Base-by-base conservation (phyloP, 805 yeast genomes). In the Starmerella stigmatis region DNA sequence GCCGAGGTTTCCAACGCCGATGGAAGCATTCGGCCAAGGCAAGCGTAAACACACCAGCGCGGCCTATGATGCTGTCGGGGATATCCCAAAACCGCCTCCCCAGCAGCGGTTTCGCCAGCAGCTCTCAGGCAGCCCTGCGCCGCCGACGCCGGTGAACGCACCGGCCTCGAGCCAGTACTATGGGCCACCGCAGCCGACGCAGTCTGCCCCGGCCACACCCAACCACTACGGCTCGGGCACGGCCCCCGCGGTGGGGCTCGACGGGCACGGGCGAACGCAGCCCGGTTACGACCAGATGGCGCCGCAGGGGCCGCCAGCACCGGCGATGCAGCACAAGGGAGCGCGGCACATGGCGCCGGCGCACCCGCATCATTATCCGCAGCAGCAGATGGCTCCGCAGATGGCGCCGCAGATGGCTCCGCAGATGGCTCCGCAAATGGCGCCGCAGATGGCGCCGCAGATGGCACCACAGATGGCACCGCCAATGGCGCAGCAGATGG, bases 1-100 rank as follows among this genome's bases (percentile, higher is more conserved):
- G 47, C 51, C 56, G 12, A 42, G 49, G 32, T 57, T 57, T 41
- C 59, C 60, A n/a, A 55, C 58, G 30, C 60, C 60, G 7, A 35
- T 45, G 22, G 60, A 57, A 48, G 60, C 60, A 31, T 57, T 57
- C 27, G 56, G 55, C n/a, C 45, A 29, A 19, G 26, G 32, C 29
- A 36, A 30, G 23, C 48, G 44, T 13, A n/a, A 25, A 21, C 50
- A 38, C 23, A 41, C 48, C 10, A 35, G 45, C 26, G 36, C 51
- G 7, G 57, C 54, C n/a, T 51, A 44, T 29, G 52, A 47, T 10
- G 32, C 35, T 11, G 46, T 46, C 12, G 42, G 49, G 3, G 43
- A 47, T n/a, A 30, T 54, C 17, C 57, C 58, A 2, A 43, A 39
- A n/a, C 56, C 52, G 40, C 55, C 56, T 6, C 50, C 50, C 16